These are phyloP conservation scores for Castanea sativa DNA, from an alignment of 306 rosid species.

Conservation along the genomic window DNA sequence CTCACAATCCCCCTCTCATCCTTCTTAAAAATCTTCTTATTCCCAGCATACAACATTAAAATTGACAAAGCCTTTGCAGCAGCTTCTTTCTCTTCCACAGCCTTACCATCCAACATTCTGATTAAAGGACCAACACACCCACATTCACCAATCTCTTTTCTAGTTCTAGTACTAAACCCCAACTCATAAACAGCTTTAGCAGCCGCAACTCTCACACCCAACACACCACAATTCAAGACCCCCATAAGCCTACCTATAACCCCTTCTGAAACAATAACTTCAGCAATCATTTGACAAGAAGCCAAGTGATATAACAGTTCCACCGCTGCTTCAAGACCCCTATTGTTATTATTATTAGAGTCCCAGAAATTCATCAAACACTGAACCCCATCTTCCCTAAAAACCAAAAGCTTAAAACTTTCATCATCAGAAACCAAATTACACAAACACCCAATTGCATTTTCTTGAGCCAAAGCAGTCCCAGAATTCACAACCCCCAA, in stretches of 20 bases:
- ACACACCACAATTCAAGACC: conserved; percentile 60
- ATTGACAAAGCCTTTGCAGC: conserved; percentile 74
- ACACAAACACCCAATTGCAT: conserved; percentile 72
- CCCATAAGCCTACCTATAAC: conserved; percentile 48
- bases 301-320: conserved; percentile 66
- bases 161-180: conserved; percentile 52
- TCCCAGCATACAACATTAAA: conserved; percentile 40
- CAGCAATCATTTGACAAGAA: conserved; percentile 41
- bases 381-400: conserved; percentile 72
- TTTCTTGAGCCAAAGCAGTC: conserved; percentile 67
- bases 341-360: conserved; percentile 31
- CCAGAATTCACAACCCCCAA: conserved; percentile 68
- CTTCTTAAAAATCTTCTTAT: conserved; percentile 59
- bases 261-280: conserved; percentile 60
- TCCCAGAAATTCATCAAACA: conserved; percentile 85
- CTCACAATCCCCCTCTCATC: conserved; percentile 65
- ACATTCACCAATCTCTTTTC: conserved; percentile 80
- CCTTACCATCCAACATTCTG: conserved; percentile 90
- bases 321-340: conserved; percentile 65
- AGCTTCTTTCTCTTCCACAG: conserved; percentile 75
- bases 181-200: conserved; percentile 65
- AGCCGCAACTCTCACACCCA: conserved; percentile 67
- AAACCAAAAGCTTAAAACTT: conserved; percentile 46
- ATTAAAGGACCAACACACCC: conserved; percentile 61
- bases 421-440: conserved; percentile 61